Evolutionary conservation across 345 rosid genomes (phyloP).

Genomic region (Rhizophora apiculata): DNA sequence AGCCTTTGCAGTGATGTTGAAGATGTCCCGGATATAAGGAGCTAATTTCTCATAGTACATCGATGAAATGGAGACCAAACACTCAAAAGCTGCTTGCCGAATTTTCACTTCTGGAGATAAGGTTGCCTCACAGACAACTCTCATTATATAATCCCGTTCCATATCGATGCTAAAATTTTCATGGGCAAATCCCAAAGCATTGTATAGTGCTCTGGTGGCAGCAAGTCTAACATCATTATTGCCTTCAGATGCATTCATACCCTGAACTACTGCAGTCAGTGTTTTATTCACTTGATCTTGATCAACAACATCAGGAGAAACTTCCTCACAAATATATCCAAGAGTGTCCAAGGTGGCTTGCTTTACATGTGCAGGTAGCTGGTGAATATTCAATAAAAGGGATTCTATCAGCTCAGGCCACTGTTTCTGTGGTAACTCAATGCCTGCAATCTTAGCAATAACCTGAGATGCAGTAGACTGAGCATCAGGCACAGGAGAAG

Average conservation of each 20-base stretch:
- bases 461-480: constrained; percentile 61
- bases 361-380: constrained; percentile 53
- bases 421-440: constrained; percentile 66
- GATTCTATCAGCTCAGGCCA: constrained; percentile 65
- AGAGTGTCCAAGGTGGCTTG: constrained; percentile 68
- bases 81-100: constrained; percentile 62
- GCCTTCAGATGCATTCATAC: constrained; percentile 56
- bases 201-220: constrained; percentile 56
- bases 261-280: constrained; percentile 69
- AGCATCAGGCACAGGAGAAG: constrained; percentile 53
- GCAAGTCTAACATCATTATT: constrained; percentile 64
- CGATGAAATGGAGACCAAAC: constrained; percentile 63
- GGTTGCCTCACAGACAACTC: constrained; percentile 66
- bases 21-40: constrained; percentile 54
- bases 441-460: constrained; percentile 63
- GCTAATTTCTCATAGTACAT: constrained; percentile 54
- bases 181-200: constrained; percentile 61
- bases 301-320: constrained; percentile 55
- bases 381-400: constrained; percentile 54
- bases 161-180: constrained; percentile 60
- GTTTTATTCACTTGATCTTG: constrained; percentile 69
- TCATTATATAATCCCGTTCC: constrained; percentile 71
- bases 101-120: constrained; percentile 52
- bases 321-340: constrained; percentile 65
- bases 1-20: constrained; percentile 57